These are phyloP conservation scores for Rhododendron williamsianum DNA, from an alignment of 148 eudicot species.

Conservation along the genomic window DNA sequence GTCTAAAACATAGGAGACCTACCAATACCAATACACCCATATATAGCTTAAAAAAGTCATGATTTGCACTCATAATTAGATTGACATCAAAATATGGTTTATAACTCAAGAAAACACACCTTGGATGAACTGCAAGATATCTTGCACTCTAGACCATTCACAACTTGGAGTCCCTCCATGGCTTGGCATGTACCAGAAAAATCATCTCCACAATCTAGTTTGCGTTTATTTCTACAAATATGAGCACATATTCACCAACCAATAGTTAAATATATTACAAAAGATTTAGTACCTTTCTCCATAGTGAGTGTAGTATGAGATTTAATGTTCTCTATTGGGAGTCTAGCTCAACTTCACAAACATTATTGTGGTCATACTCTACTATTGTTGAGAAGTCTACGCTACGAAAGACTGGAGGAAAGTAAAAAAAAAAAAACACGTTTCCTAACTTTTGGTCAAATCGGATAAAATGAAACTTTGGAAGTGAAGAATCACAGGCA, in stretches of 20 bases:
- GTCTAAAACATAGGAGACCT: slow-evolving; percentile 80
- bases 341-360: not conserved
- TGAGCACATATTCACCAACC: slow-evolving; percentile 1
- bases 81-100: not conserved
- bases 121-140: slow-evolving; percentile 58
- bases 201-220: slow-evolving; percentile 39
- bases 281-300: not conserved
- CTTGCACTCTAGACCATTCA: slow-evolving; percentile 78
- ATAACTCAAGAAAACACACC: slow-evolving; percentile 33
- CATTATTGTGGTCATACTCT: not conserved
- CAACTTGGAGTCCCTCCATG: slow-evolving; percentile 57
- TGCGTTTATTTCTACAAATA: slow-evolving; percentile 55
- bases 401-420: not conserved
- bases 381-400: not conserved
- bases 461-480: not conserved
- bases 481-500: not conserved
- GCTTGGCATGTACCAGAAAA: slow-evolving; percentile 30
- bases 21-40: slow-evolving; percentile 18
- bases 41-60: not conserved
- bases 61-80: not conserved
- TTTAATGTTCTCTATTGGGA: not conserved
- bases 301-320: not conserved
- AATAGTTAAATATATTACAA: not conserved
- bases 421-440: not conserved
- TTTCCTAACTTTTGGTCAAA: not conserved